Base-by-base conservation (phyloP, 2,329 filamentous ascomycete genomes). In the Penicillium sclerotigenum region DNA sequence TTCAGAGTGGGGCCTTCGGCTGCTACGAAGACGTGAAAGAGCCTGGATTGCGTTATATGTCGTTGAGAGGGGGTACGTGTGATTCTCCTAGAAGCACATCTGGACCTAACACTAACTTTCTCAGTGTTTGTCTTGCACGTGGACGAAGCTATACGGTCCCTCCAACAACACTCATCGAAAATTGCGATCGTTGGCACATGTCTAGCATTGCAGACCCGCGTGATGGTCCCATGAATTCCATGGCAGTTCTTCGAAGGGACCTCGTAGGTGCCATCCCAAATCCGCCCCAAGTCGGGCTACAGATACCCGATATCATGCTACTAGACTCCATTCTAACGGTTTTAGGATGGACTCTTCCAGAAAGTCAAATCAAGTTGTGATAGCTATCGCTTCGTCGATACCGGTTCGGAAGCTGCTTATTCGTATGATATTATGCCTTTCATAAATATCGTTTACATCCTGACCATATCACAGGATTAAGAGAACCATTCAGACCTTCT, bases 1-100 rank as follows among this genome's bases (percentile, higher is more conserved):
- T 26, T 88, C 86, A 0, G 80, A 84, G 58, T 79, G 79, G 64
- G 87, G 87, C 1, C 78, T 81, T 53, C 74, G 86, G 37, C 73
- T 90, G 2, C 70, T 90, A 3, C 79, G 87, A 40, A 79, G 86
- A 51, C 78, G 87, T 45, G 87, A 90, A 69, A 77, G 87, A 58
- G 83, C 84, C 8, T 90, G 87, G 87, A 80, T 90, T 54, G 83
- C 87, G 0, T 72, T 90, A 1, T 90, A 89, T 67, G 87, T 89
- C 0, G 79, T 90, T 0, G 87, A 90, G 66, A 78, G 87, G 71
- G 87, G 87, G 78, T 84, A 48, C 51, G 65, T 47, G 45, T 18
- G 31, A 29, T 26, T 37, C 1, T 14, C 3, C 29, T 3, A 20
- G 28, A 24, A 33, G 14, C 36, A 5, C 13, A 8, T 18, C 5